Evolutionary conservation across 2,329 filamentous ascomycete species (phyloP).

Genomic region (Cladophialophora exuberans): DNA sequence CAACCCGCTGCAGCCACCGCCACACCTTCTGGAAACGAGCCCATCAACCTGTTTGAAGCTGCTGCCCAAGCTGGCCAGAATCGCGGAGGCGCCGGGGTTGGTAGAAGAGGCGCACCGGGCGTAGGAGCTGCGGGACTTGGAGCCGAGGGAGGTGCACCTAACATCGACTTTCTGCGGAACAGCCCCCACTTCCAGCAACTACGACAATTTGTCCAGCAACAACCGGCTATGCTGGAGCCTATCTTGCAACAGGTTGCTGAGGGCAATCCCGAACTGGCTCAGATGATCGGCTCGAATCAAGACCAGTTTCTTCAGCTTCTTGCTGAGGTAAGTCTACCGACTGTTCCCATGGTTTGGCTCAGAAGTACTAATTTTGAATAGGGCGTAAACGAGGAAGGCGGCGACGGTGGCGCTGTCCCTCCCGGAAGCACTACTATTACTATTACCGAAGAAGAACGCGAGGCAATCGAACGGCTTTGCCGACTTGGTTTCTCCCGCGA

Average conservation of each 20-base stretch:
- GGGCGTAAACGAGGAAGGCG: conserved; percentile 55
- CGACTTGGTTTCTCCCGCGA: conserved; percentile 91
- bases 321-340: conserved; percentile 59
- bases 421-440: conserved; percentile 86
- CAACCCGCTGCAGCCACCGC: conserved; percentile 44
- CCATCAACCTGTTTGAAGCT: conserved; percentile 89
- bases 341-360: neutral
- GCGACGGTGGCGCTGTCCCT: conserved; percentile 65
- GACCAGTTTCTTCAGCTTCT: conserved; percentile 91
- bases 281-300: conserved; percentile 87
- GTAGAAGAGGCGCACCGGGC: conserved; percentile 42
- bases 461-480: conserved; percentile 96
- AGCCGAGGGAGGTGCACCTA: conserved; percentile 54
- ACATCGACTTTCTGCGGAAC: conserved; percentile 89
- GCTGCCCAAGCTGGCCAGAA: conserved; percentile 72
- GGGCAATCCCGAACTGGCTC: conserved; percentile 91
- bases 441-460: conserved; percentile 93
- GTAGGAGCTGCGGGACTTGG: conserved; percentile 43
- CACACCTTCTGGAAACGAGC: conserved; percentile 58
- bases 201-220: conserved; percentile 93
- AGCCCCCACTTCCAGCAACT: conserved; percentile 98
- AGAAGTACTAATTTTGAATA: conserved; percentile 11
- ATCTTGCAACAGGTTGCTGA: conserved; percentile 95
- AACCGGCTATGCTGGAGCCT: conserved; percentile 97
- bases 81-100: conserved; percentile 32